Evolutionary conservation across 129 eudicot genomes (phyloP), one percentile per base, ranked within the genome.

Genomic region (Kitagawia praeruptora): DNA sequence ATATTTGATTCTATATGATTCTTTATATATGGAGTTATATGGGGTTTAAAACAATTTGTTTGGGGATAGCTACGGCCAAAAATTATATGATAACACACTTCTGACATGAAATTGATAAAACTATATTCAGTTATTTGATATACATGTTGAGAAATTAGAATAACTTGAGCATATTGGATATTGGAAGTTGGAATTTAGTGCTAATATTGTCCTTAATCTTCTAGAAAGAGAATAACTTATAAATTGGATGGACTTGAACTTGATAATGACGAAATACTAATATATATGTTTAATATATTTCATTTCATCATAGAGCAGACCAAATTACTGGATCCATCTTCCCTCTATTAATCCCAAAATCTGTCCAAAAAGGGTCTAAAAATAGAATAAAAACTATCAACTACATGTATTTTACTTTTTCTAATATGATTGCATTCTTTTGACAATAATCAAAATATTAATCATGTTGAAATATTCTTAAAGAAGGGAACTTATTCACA

Each of bases 401-500:
- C 51, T 46, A 74, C 19, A 25, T 45, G 61, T 27, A 46, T 46
- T 70, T 5, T 46, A 27, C 51, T 45, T 27, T 7, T 45, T 74
- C 23, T 40, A 41, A 40, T 21, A 25, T 1, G 40, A 2, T 73
- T 40, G 34, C n/a, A 18, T 41, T 44, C 6, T n/a, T 45, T 42
- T n/a, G 53, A 9, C 77, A 73, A 11, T 73, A 71, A 37, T 71
- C 82, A 79, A 56, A 25, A 37, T 7, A 71, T 13, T 3, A 80
- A 77, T 28, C 78, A 80, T 56, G 25, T 80, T 73, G 40, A 40
- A 15, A 54, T 40, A 27, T 74, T 74, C 83, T 74, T 40, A 61
- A 34, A 80, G 74, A 80, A 44, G 64, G 66, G 83, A 74, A 73
- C 27, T 25, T 56, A n/a, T 80, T 64, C 83, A 39, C 45, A 73